These are phyloP conservation scores for Myxozyma sirexii DNA, from an alignment of 805 yeast genomes.

Conservation along the genomic window DNA sequence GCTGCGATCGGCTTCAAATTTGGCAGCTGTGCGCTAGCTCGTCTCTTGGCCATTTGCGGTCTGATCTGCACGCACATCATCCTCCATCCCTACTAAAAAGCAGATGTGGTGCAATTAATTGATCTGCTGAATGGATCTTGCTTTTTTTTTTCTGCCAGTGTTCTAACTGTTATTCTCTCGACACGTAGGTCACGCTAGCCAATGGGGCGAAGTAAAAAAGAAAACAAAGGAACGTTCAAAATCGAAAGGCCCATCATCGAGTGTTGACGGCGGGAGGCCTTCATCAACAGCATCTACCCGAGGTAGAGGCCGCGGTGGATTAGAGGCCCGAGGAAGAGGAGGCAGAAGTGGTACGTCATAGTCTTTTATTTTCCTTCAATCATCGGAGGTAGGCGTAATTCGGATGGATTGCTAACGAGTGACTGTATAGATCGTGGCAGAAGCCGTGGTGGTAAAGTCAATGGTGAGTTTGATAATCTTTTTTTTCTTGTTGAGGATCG, in stretches of 20 bases:
- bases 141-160: not conserved
- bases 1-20: not conserved
- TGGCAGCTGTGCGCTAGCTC: not conserved
- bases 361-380: not conserved
- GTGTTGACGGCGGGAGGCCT: slow-evolving; percentile 12
- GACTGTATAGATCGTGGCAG: slow-evolving; percentile 28
- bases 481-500: not conserved
- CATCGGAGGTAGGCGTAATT: not conserved
- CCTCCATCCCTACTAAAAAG: too few species aligned
- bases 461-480: slow-evolving; percentile 5
- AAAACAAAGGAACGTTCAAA: slow-evolving; percentile 42
- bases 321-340: slow-evolving; percentile 30
- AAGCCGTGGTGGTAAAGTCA: slow-evolving; percentile 32
- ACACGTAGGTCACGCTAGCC: slow-evolving; percentile 69
- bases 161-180: not conserved
- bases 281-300: slow-evolving; percentile 19
- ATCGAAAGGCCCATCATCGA: slow-evolving; percentile 31
- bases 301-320: slow-evolving; percentile 32
- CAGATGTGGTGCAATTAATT: too few species aligned
- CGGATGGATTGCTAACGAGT: not conserved
- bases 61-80: too few species aligned
- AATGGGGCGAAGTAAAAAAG: slow-evolving; percentile 91
- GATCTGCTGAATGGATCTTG: not conserved
- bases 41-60: not conserved
- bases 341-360: slow-evolving; percentile 29